Evolutionary conservation across 139 green algal genomes (phyloP).

Genomic region (Chlorella sp.): DNA sequence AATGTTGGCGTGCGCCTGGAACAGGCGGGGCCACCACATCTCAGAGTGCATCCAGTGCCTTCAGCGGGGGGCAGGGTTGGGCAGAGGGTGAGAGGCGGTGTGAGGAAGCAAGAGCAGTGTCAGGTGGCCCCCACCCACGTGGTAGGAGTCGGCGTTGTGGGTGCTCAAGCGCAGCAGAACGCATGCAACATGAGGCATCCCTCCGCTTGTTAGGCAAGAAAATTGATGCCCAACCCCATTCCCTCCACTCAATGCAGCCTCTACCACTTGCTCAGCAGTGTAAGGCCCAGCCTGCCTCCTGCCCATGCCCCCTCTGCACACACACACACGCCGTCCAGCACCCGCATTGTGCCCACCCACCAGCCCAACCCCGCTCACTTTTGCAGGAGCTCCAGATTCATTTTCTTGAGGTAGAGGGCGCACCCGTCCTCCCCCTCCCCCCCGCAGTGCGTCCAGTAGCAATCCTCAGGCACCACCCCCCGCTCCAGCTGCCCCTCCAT

Average conservation of each 20-base stretch:
- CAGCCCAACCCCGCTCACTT: conserved; percentile 25
- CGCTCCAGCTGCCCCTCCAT: conserved; percentile 73
- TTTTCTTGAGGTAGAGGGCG: conserved; percentile 74
- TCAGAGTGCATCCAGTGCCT: conserved; percentile 72
- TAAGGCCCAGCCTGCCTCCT: too few species aligned
- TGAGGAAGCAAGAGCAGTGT: background rate
- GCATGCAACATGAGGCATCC: background rate
- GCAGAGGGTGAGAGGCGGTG: background rate
- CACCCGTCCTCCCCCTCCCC: conserved; percentile 65
- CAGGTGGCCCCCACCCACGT: background rate
- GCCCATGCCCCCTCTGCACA: background rate
- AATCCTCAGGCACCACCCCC: conserved; percentile 71
- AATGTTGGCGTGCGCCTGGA: conserved; percentile 62
- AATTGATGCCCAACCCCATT: too few species aligned
- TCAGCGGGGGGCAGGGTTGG: too few species aligned
- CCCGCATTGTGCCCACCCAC: background rate
- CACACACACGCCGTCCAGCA: background rate
- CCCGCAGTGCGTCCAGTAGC: conserved; percentile 63
- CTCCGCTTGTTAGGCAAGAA: too few species aligned
- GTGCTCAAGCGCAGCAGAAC: background rate
- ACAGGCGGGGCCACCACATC: conserved; percentile 79
- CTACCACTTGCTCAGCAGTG: background rate
- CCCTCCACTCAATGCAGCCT: background rate
- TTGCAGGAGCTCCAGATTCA: conserved; percentile 84
- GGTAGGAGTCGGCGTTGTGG: too few species aligned